These are phyloP conservation scores for Millerozyma acaciae DNA, from an alignment of 805 yeast species.

Conservation along the genomic window DNA sequence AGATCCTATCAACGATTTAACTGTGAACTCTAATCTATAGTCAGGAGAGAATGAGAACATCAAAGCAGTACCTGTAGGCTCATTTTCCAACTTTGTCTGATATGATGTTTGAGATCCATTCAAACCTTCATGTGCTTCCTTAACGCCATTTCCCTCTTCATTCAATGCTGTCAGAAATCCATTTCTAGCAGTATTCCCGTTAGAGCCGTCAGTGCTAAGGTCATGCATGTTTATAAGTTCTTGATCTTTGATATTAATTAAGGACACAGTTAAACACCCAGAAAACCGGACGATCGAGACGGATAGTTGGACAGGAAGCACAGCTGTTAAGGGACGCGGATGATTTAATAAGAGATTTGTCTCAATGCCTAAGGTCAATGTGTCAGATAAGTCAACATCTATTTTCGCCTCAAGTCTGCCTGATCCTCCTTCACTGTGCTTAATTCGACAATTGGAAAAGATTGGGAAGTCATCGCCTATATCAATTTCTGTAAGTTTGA, in stretches of 20 bases:
- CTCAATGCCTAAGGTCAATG: slow-evolving; percentile 80
- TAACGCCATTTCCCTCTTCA: slow-evolving; percentile 1
- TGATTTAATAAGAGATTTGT: slow-evolving; percentile 75
- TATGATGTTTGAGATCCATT: not conserved
- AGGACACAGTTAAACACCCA: slow-evolving; percentile 79
- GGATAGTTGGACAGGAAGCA: slow-evolving; percentile 76
- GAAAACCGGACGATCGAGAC: slow-evolving; percentile 89
- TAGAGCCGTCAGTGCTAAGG: not conserved
- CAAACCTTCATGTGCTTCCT: slow-evolving; percentile 2
- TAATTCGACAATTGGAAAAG: slow-evolving; percentile 86
- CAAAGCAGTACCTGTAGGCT: slow-evolving; percentile 57
- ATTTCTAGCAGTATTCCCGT: too few species aligned
- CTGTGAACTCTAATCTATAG: slow-evolving; percentile 81
- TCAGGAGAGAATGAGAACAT: slow-evolving; percentile 91
- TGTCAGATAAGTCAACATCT: slow-evolving; percentile 85
- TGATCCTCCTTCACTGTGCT: slow-evolving; percentile 50
- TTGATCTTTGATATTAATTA: slow-evolving; percentile 46
- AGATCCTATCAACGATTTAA: slow-evolving; percentile 88
- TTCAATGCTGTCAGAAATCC: too few species aligned
- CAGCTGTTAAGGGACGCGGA: slow-evolving; percentile 81
- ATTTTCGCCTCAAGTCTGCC: slow-evolving; percentile 76
- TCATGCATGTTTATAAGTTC: slow-evolving; percentile 17
- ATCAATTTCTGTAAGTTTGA: slow-evolving; percentile 80
- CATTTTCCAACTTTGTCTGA: slow-evolving; percentile 12
- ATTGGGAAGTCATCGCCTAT: slow-evolving; percentile 95